These are phyloP conservation scores for Citrus medica DNA, from an alignment of 345 rosid genomes.

Conservation along the genomic window DNA sequence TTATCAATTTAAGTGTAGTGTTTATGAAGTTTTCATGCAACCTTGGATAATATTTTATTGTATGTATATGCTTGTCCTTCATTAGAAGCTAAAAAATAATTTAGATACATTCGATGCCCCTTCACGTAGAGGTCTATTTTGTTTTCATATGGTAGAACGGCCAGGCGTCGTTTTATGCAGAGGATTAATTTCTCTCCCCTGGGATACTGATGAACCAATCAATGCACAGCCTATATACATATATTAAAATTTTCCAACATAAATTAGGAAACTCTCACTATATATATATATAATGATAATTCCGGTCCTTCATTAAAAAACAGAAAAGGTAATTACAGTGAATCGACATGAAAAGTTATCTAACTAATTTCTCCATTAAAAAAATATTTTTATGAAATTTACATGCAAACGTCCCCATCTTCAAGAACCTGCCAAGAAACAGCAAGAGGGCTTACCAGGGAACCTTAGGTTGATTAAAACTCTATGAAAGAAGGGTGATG, in stretches of 20 bases:
- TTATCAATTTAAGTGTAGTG: neutral
- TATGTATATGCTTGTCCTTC: neutral
- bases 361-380: conserved; percentile 6
- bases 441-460: conserved; percentile 17
- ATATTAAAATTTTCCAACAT: no score
- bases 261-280: no score
- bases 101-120: neutral
- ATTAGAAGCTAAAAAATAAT: neutral
- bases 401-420: neutral
- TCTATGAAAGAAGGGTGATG: conserved; percentile 14
- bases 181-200: neutral
- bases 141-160: neutral
- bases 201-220: neutral
- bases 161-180: neutral
- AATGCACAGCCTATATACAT: no score
- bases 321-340: neutral
- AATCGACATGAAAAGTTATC: neutral
- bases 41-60: neutral
- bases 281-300: no score
- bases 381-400: neutral
- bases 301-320: no score
- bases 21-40: neutral
- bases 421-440: conserved; percentile 31
- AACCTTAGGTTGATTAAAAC: conserved; percentile 15
- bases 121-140: neutral